phyloP scores from a whole-genome alignment of 2,329 filamentous ascomycete species.

The Aureobasidium subglaciale region DNA sequence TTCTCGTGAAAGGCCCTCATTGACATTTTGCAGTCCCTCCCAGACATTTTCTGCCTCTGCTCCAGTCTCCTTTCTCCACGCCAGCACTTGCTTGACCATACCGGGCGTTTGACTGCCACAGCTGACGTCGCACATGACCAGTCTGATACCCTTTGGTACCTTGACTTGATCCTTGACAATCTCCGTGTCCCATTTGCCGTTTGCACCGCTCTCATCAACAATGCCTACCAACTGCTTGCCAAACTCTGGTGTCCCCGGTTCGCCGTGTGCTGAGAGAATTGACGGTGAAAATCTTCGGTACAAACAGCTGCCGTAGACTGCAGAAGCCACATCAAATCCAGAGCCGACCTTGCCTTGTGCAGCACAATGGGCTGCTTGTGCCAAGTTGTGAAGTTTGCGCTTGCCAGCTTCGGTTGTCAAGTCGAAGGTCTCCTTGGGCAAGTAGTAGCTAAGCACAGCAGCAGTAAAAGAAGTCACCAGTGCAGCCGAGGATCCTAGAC shows the following conservation, averaged over 20 bases:
- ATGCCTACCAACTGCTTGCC: constrained; percentile 55
- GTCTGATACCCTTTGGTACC: constrained; percentile 64
- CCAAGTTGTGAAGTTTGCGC: constrained; percentile 75
- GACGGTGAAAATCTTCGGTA: constrained; percentile 89
- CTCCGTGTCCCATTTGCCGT: constrained; percentile 67
- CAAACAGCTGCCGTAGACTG: constrained; percentile 82
- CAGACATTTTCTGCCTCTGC: constrained; percentile 64
- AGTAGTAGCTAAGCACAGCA: constrained; percentile 68
- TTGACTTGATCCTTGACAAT: constrained; percentile 62
- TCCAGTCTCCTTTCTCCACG: constrained; percentile 64
- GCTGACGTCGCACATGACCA: constrained; percentile 94
- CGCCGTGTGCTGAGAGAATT: constrained; percentile 60
- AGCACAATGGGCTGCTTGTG: constrained; percentile 88
- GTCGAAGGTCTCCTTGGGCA: constrained; percentile 51
- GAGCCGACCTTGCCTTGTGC: constrained; percentile 95
- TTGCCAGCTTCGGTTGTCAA: constrained; percentile 48
- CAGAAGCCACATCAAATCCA: constrained; percentile 90
- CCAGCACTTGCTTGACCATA: constrained; percentile 89
- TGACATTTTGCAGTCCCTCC: constrained; percentile 65
- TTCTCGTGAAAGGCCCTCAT: constrained; percentile 61
- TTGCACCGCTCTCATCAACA: constrained; percentile 52
- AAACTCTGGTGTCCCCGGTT: constrained; percentile 61
- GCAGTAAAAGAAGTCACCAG: constrained; percentile 83
- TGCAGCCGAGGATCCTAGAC: constrained; percentile 88
- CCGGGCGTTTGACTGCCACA: constrained; percentile 88